Evolutionary conservation across 257 asterid genomes (phyloP).

Genomic region (Rubia yunnanensis): DNA sequence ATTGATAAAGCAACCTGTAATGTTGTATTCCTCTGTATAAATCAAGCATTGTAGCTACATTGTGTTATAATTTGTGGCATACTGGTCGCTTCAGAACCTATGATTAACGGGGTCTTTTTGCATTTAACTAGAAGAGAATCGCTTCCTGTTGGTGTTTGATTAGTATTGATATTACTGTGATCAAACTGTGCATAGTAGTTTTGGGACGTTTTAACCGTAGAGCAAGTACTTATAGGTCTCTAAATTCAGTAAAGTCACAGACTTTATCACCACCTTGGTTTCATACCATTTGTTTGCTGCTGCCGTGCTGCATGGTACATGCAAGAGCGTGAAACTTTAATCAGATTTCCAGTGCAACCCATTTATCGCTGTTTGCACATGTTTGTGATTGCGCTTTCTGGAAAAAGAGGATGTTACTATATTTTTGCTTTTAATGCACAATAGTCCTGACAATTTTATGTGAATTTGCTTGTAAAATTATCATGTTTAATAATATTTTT

Average conservation of each 20-base stretch:
- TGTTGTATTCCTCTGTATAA: conserved; percentile 48
- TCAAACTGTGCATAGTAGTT: background rate
- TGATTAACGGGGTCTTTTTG: too few species aligned
- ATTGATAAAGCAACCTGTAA: conserved; percentile 54
- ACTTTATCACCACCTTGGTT: too few species aligned
- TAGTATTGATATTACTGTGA: background rate
- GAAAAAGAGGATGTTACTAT: background rate
- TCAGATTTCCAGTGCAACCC: background rate
- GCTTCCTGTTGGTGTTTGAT: background rate
- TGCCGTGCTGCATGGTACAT: too few species aligned
- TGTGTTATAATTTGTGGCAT: background rate
- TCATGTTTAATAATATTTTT: background rate
- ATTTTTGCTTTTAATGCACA: background rate
- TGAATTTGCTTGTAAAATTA: background rate
- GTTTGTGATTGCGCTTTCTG: background rate
- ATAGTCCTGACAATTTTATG: background rate
- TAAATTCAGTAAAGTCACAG: too few species aligned
- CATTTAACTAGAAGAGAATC: background rate
- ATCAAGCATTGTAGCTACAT: background rate
- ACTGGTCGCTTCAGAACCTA: background rate
- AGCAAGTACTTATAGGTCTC: too few species aligned
- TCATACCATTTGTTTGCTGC: too few species aligned
- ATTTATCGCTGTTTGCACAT: too few species aligned
- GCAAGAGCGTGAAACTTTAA: background rate
- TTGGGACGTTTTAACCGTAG: too few species aligned